phyloP scores from a whole-genome alignment of 768 basidiomycete genomes.

The Tricholoma terreum region DNA sequence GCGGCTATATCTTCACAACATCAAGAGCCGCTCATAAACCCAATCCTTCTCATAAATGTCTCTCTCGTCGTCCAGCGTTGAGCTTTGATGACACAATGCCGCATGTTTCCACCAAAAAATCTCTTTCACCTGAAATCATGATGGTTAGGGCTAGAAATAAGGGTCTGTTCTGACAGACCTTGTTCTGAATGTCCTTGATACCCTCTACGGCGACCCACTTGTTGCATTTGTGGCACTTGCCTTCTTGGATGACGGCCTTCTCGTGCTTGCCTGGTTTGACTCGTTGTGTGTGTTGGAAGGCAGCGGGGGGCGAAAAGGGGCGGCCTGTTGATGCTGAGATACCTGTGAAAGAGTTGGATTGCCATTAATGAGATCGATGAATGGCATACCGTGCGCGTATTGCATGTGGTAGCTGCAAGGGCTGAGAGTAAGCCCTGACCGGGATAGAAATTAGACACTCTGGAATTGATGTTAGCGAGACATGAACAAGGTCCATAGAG shows the following conservation, averaged over 20 bases:
- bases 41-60: slow-evolving; percentile 57
- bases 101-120: slow-evolving; percentile 89
- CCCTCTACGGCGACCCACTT: slow-evolving; percentile 75
- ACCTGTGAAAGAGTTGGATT: slow-evolving; percentile 38
- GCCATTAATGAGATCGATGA: no score
- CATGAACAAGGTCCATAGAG: not conserved
- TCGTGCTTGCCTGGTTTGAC: slow-evolving; percentile 55
- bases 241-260: slow-evolving; percentile 56
- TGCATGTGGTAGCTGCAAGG: slow-evolving; percentile 74
- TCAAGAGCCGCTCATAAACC: slow-evolving; percentile 27
- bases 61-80: slow-evolving; percentile 51
- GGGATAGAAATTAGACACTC: slow-evolving; percentile 13
- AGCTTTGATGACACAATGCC: slow-evolving; percentile 66
- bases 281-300: slow-evolving; percentile 50
- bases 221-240: slow-evolving; percentile 74
- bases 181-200: slow-evolving; percentile 68
- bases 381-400: slow-evolving; percentile 62
- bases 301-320: slow-evolving; percentile 76
- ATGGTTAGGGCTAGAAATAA: not conserved
- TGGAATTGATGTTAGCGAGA: slow-evolving; percentile 2
- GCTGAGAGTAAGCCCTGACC: not conserved
- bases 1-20: not conserved
- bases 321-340: slow-evolving; percentile 64
- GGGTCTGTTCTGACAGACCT: slow-evolving; percentile 40
- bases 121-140: slow-evolving; percentile 54